These are phyloP conservation scores for Fraxinus ornus DNA, from an alignment of 305 asterid species.

Conservation along the genomic window DNA sequence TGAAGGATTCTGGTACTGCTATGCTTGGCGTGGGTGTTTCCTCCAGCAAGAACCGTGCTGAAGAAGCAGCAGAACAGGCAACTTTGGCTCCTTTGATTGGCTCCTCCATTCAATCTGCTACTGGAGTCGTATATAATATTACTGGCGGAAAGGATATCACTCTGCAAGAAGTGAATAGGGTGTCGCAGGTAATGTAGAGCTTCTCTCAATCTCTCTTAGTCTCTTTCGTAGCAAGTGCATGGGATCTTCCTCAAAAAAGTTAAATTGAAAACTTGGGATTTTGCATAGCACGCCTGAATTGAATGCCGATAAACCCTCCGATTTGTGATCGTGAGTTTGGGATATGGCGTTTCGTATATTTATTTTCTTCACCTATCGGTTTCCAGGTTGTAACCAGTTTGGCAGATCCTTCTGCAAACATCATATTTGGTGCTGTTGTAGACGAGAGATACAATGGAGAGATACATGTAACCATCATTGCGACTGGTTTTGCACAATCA, in stretches of 20 bases:
- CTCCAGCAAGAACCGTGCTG: conserved; percentile 95
- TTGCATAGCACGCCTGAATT: not conserved
- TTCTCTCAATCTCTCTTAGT: not conserved
- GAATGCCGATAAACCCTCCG: not conserved
- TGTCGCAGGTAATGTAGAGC: conserved; percentile 67
- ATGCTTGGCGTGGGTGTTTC: conserved; percentile 99
- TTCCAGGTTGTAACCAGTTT: conserved; percentile 90
- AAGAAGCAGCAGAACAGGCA: conserved; percentile 95
- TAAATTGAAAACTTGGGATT: not conserved
- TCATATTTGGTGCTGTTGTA: conserved; percentile 96
- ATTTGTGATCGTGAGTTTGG: not conserved
- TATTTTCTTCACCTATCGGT: not conserved
- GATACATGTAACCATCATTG: conserved; percentile 91
- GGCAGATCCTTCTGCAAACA: conserved; percentile 96
- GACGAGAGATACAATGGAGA: conserved; percentile 92
- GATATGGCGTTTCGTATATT: not conserved
- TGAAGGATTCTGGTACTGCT: conserved; percentile 97
- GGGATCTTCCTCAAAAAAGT: not conserved
- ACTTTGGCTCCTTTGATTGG: conserved; percentile 86
- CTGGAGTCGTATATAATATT: conserved; percentile 88
- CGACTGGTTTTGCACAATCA: conserved; percentile 90
- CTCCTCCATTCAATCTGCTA: conserved; percentile 84
- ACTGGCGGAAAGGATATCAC: conserved; percentile 98
- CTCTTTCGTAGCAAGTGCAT: not conserved
- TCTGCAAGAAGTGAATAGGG: conserved; percentile 91